Percentiles rank a stretch among this genome's conserved stretches.
phyloP scores from a whole-genome alignment of 768 basidiomycete genomes.

The Filobasidium floriforme region DNA sequence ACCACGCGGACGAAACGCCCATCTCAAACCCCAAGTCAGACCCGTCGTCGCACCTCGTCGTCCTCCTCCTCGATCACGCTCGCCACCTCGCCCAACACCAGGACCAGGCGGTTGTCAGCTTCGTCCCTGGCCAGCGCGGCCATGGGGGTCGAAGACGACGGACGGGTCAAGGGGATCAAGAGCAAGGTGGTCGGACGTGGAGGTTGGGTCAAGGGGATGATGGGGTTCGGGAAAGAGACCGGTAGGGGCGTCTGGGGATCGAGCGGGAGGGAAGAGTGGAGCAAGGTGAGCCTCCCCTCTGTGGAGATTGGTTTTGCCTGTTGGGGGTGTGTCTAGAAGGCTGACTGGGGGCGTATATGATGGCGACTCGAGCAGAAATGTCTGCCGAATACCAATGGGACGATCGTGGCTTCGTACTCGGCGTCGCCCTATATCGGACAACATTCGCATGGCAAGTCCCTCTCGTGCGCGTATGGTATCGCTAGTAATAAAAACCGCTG shows the following conservation, averaged over 20 bases:
- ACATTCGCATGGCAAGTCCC: slow-evolving; percentile 38
- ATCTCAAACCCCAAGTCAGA: too few relatives aligned
- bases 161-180: slow-evolving; percentile 17
- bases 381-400: slow-evolving; percentile 27
- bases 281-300: slow-evolving; percentile 20
- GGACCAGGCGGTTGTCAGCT: slow-evolving; percentile 1
- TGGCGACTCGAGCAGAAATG: slow-evolving; percentile 13
- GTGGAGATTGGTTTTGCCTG: too few relatives aligned
- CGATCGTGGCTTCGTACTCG: slow-evolving; percentile 41
- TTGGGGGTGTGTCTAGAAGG: not conserved
- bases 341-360: not conserved
- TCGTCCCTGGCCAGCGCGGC: slow-evolving; percentile 12
- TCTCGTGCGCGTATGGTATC: too few relatives aligned
- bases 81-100: too few relatives aligned
- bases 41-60: not conserved
- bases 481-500: too few relatives aligned
- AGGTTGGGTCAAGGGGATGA: slow-evolving; percentile 16
- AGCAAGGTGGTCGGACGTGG: slow-evolving; percentile 6
- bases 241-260: slow-evolving; percentile 21
- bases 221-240: slow-evolving; percentile 13
- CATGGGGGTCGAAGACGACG: slow-evolving; percentile 4
- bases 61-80: not conserved
- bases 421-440: slow-evolving; percentile 43
- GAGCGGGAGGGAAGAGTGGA: slow-evolving; percentile 24
- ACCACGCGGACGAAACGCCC: not conserved